Conservation (phyloP, 192 early-diverging fungal genomes). For the Lobulomyces angularis region DNA sequence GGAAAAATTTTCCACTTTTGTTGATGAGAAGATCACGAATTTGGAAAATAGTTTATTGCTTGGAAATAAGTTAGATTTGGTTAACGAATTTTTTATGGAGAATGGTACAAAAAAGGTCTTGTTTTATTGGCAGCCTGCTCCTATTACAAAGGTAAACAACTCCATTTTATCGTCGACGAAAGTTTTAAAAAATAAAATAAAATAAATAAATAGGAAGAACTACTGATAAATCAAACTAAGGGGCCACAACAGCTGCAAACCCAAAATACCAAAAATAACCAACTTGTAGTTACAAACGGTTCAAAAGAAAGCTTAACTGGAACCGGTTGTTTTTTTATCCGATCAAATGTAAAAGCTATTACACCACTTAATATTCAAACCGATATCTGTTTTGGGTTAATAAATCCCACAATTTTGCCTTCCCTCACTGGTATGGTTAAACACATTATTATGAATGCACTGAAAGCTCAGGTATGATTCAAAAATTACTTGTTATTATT, state of each 20-base stretch:
- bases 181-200: too few species aligned
- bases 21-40: constrained; percentile 43
- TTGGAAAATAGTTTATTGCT: constrained; percentile 41
- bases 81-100: constrained; percentile 52
- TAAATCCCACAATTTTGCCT: constrained; percentile 38
- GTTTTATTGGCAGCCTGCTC: constrained; percentile 59
- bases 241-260: background rate
- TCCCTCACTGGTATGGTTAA: constrained; percentile 46
- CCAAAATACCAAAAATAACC: constrained; percentile 21
- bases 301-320: constrained; percentile 35
- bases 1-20: constrained; percentile 38
- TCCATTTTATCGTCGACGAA: too few species aligned
- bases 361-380: constrained; percentile 37
- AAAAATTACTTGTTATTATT: background rate
- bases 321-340: constrained; percentile 44
- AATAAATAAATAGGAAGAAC: too few species aligned
- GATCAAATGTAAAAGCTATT: constrained; percentile 38
- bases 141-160: too few species aligned
- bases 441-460: constrained; percentile 43
- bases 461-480: constrained; percentile 33
- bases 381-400: constrained; percentile 38
- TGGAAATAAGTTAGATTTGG: constrained; percentile 40
- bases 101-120: constrained; percentile 36
- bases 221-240: background rate
- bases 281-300: constrained; percentile 42